Conservation (phyloP, 164 flowering plant genomes). For the Stephania japonica region DNA sequence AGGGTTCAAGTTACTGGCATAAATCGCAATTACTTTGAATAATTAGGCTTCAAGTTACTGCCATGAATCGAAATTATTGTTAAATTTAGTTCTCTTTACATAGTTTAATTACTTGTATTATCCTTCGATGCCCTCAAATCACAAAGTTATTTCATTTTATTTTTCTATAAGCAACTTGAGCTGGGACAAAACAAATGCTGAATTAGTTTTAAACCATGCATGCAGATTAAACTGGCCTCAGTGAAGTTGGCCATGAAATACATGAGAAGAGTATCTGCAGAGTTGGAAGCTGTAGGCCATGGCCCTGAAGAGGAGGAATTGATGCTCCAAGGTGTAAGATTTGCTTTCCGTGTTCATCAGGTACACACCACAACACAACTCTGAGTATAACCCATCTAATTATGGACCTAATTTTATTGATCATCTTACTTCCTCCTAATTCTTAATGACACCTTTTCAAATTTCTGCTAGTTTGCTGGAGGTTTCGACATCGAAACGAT, state of each 20-base stretch:
- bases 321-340: constrained; percentile 86
- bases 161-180: no score
- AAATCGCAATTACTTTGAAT: no score
- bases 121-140: no score
- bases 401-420: not conserved
- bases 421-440: not conserved
- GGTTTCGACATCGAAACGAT: constrained; percentile 95
- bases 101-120: no score
- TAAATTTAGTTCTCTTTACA: no score
- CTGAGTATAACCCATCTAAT: no score
- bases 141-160: no score
- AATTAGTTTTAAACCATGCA: no score
- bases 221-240: constrained; percentile 88
- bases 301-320: constrained; percentile 87
- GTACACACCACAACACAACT: constrained; percentile 29
- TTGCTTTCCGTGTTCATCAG: constrained; percentile 97
- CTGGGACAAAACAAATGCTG: not conserved
- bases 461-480: constrained; percentile 75
- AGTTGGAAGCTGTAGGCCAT: constrained; percentile 60
- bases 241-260: constrained; percentile 88
- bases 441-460: not conserved
- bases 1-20: no score
- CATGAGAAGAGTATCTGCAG: constrained; percentile 84
- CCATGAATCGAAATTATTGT: no score
- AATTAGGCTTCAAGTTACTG: no score